Evolutionary conservation across 1,284 basidiomycete genomes (phyloP).

Genomic region (Ustilago sp.): DNA sequence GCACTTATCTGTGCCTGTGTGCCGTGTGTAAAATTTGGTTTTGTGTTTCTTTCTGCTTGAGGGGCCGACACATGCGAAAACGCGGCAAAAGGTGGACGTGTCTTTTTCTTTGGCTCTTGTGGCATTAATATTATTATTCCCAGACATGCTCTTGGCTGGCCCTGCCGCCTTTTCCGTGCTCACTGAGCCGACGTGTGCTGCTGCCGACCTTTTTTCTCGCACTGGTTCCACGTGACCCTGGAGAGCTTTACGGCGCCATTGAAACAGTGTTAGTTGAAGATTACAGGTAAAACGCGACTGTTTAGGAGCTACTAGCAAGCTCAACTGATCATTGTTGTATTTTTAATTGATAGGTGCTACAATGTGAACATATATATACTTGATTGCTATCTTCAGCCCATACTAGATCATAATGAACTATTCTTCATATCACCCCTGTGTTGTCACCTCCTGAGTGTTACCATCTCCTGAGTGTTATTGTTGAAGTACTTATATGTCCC

Average conservation of each 20-base stretch:
- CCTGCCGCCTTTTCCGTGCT: conserved; percentile 4
- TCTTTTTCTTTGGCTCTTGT: background rate
- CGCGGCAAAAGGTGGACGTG: background rate
- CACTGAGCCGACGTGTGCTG: conserved; percentile 4
- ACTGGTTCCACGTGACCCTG: conserved; percentile 8
- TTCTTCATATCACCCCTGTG: too few species aligned
- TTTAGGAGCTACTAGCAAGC: too few species aligned
- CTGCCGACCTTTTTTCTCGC: background rate
- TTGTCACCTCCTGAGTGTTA: too few species aligned
- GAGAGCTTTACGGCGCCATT: background rate
- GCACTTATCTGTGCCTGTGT: background rate
- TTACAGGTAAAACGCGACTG: too few species aligned
- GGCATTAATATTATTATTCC: too few species aligned
- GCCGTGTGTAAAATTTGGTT: background rate
- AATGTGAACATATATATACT: too few species aligned
- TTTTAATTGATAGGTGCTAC: too few species aligned
- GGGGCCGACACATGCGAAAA: conserved; percentile 32
- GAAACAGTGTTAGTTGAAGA: background rate
- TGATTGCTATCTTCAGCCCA: too few species aligned
- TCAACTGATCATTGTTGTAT: too few species aligned
- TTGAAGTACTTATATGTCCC: too few species aligned
- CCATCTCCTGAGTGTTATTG: too few species aligned
- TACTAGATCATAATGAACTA: too few species aligned
- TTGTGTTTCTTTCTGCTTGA: background rate
- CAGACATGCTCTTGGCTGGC: background rate